phyloP scores from a whole-genome alignment of 2,329 filamentous ascomycete species.

The Fusarium multiceps region DNA sequence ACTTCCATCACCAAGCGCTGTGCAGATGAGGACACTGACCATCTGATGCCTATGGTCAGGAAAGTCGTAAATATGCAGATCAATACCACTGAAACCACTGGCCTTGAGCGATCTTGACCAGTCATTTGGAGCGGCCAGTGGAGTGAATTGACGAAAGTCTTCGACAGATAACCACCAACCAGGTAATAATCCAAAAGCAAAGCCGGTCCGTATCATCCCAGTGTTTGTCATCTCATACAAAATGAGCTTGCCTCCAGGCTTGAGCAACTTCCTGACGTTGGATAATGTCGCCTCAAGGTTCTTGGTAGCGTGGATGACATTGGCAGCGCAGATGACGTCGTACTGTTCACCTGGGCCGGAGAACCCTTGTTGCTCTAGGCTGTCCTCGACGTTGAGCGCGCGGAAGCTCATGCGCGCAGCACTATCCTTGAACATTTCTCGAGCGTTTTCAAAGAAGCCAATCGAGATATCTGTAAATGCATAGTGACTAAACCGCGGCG shows the following conservation, averaged over 20 bases:
- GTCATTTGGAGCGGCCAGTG: conserved; percentile 1
- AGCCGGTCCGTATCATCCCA: conserved; percentile 1
- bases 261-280: neutral
- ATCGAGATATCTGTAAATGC: conserved; percentile 5
- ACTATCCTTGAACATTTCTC: conserved; percentile 2
- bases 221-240: conserved; percentile 12
- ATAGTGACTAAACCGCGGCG: neutral
- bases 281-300: neutral
- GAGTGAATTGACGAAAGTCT: neutral
- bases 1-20: conserved; percentile 2
- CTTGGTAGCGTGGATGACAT: conserved; percentile 13
- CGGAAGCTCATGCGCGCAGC: conserved; percentile 1
- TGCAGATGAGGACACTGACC: conserved; percentile 9
- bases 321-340: conserved; percentile 5
- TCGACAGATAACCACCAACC: conserved; percentile 11
- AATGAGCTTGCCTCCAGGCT: conserved; percentile 12
- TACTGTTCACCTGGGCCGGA: neutral
- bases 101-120: neutral
- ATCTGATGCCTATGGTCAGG: conserved; percentile 3
- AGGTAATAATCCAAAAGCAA: neutral
- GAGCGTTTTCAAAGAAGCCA: conserved; percentile 6
- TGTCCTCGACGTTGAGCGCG: conserved; percentile 1
- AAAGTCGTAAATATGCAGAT: conserved; percentile 11
- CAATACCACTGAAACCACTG: conserved; percentile 8
- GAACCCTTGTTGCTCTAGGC: neutral